These are phyloP conservation scores for Venturia asperata DNA, from an alignment of 2,329 filamentous ascomycete genomes.

Conservation along the genomic window DNA sequence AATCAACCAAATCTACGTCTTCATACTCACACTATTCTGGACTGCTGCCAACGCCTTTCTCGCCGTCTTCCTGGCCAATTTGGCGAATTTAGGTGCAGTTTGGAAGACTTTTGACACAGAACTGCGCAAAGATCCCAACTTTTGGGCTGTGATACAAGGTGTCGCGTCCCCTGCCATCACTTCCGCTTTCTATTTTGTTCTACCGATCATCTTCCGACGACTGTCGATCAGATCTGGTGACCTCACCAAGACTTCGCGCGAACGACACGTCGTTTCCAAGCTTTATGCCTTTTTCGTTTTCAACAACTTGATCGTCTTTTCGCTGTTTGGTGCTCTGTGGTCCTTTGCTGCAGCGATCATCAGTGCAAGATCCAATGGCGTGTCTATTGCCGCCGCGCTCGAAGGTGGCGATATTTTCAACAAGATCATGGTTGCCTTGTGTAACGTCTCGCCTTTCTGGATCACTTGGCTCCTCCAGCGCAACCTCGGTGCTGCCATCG, in stretches of 20 bases:
- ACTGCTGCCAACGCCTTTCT: conserved; percentile 90
- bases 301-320: conserved; percentile 94
- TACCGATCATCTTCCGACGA: conserved; percentile 86
- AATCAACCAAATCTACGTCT: conserved; percentile 78
- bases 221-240: conserved; percentile 79
- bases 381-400: conserved; percentile 37
- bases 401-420: conserved; percentile 17
- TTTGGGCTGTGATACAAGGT: conserved; percentile 89
- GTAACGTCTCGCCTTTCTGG: conserved; percentile 83
- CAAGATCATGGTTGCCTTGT: conserved; percentile 63
- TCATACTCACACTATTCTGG: conserved; percentile 74
- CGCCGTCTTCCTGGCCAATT: conserved; percentile 83
- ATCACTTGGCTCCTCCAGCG: conserved; percentile 88
- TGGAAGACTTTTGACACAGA: conserved; percentile 68
- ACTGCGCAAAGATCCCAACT: conserved; percentile 53
- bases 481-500: conserved; percentile 86
- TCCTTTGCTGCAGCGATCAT: conserved; percentile 62
- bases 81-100: conserved; percentile 69
- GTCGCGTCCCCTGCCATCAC: conserved; percentile 80
- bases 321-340: conserved; percentile 80
- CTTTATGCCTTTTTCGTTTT: conserved; percentile 95
- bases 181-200: conserved; percentile 75
- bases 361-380: conserved; percentile 48
- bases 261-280: conserved; percentile 83
- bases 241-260: conserved; percentile 82